These are phyloP conservation scores for Pseudocercospora pini-densiflorae DNA, from an alignment of 2,329 filamentous ascomycete species.

Conservation along the genomic window DNA sequence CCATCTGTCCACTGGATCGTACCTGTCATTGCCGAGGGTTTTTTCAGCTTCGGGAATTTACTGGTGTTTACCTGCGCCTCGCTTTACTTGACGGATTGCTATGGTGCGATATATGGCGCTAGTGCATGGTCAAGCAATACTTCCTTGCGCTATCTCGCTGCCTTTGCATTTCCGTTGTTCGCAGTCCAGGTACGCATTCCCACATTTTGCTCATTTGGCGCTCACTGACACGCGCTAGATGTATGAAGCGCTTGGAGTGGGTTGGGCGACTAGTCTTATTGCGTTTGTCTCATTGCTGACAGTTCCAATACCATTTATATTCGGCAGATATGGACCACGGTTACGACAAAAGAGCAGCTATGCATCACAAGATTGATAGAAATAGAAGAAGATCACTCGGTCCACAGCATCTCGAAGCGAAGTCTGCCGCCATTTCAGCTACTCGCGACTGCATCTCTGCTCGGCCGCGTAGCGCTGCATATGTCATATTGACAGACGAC, in stretches of 20 bases:
- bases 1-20: constrained; percentile 35
- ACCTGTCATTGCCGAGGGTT: no score
- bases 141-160: not conserved
- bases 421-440: not conserved
- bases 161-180: no score
- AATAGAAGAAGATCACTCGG: not conserved
- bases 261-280: constrained; percentile 47
- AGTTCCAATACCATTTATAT: constrained; percentile 36
- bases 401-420: not conserved
- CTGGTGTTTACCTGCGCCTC: constrained; percentile 38
- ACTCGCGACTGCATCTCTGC: not conserved
- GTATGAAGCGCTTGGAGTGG: constrained; percentile 36
- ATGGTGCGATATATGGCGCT: constrained; percentile 29
- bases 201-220: no score
- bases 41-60: constrained; percentile 38
- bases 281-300: constrained; percentile 40
- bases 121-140: constrained; percentile 38
- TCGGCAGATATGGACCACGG: constrained; percentile 22
- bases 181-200: no score
- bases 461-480: not conserved
- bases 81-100: constrained; percentile 27
- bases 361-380: constrained; percentile 1
- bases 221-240: constrained; percentile 41
- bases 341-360: constrained; percentile 14
- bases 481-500: not conserved